Percentiles rank a stretch among this genome's conserved stretches.
Conservation (phyloP, 495 filamentous ascomycete species). For the Chlorociboria aeruginascens region DNA sequence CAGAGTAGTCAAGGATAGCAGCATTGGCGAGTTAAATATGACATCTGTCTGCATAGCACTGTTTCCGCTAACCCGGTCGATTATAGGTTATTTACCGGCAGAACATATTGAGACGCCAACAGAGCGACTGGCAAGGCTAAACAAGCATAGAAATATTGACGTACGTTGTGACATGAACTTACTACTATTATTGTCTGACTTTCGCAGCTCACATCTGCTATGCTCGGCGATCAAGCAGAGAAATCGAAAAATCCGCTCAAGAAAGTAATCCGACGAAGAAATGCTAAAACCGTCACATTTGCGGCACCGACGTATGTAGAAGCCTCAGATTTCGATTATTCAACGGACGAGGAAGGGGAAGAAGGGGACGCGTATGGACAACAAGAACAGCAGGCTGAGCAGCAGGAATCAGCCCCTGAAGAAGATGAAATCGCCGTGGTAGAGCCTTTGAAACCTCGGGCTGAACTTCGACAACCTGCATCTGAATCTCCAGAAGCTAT, state of each 20-base stretch:
- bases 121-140: conserved; percentile 81
- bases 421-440: conserved; percentile 21
- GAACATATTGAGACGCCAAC: conserved; percentile 99
- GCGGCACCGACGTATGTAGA: conserved; percentile 73
- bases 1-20: conserved; percentile 89
- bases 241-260: conserved; percentile 83
- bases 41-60: background rate
- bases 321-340: conserved; percentile 83
- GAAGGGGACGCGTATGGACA: conserved; percentile 41
- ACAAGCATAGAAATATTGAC: conserved; percentile 97
- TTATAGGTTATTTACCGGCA: conserved; percentile 80
- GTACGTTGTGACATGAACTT: conserved; percentile 36
- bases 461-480: conserved; percentile 23
- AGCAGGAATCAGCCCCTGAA: conserved; percentile 22
- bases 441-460: conserved; percentile 15
- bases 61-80: conserved; percentile 2
- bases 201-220: conserved; percentile 70
- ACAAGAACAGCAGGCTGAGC: conserved; percentile 24
- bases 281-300: conserved; percentile 83
- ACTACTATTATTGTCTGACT: background rate
- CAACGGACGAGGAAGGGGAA: conserved; percentile 70
- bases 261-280: conserved; percentile 78
- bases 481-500: conserved; percentile 16
- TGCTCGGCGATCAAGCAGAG: conserved; percentile 84
- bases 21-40: conserved; percentile 61